Percentiles rank a stretch among this genome's conserved stretches.
These are phyloP conservation scores for Candida patagonica DNA, from an alignment of 805 yeast genomes.

Conservation along the genomic window DNA sequence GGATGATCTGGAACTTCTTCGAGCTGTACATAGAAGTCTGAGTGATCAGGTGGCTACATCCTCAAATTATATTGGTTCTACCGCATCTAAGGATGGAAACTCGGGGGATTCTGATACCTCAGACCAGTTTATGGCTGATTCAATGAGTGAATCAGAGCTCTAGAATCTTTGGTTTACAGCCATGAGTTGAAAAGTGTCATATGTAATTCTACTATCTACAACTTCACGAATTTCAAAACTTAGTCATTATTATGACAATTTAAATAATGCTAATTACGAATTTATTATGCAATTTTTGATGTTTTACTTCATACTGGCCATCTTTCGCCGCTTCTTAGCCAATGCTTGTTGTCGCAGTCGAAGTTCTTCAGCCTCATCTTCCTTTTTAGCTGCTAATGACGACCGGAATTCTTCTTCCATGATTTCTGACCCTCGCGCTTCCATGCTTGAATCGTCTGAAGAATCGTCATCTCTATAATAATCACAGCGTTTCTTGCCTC, in stretches of 20 bases:
- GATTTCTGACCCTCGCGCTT: slow-evolving; percentile 86
- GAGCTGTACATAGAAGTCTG: background rate
- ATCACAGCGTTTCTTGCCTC: slow-evolving; percentile 45
- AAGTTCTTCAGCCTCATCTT: slow-evolving; percentile 60
- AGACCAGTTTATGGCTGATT: slow-evolving; percentile 17
- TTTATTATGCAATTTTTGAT: background rate
- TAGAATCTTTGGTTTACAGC: background rate
- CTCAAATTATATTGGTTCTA: too few relatives aligned
- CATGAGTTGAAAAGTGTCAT: slow-evolving; percentile 2
- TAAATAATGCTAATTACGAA: too few relatives aligned
- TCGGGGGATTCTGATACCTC: slow-evolving; percentile 3
- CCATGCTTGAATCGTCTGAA: slow-evolving; percentile 66
- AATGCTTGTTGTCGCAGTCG: slow-evolving; percentile 15
- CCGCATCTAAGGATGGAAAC: too few relatives aligned
- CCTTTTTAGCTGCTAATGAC: slow-evolving; percentile 56
- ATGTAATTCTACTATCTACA: too few relatives aligned
- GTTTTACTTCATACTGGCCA: background rate
- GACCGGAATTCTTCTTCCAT: slow-evolving; percentile 74
- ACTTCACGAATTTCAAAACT: background rate
- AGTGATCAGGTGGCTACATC: too few relatives aligned
- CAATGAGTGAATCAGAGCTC: slow-evolving; percentile 20
- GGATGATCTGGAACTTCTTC: background rate
- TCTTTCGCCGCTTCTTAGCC: slow-evolving; percentile 14
- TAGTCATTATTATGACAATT: too few relatives aligned
- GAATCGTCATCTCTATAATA: slow-evolving; percentile 36